These are phyloP conservation scores for Eucalyptus lansdowneana DNA, from an alignment of 345 rosid species.

Conservation along the genomic window DNA sequence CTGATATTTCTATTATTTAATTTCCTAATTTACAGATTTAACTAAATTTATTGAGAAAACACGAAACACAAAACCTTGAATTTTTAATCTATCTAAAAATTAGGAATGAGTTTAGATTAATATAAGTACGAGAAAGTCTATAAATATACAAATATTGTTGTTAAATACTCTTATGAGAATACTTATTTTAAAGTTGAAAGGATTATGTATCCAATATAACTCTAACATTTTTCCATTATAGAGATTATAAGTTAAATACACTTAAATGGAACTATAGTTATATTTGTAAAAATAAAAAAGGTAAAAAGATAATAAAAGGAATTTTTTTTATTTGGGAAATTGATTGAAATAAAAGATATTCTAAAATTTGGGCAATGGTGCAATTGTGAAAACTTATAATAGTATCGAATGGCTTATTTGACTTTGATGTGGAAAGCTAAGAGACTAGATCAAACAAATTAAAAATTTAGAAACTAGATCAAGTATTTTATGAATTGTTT, in stretches of 20 bases:
- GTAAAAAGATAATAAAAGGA: background rate
- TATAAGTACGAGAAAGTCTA: background rate
- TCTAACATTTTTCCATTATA: background rate
- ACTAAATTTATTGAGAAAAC: background rate
- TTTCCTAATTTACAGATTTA: too few relatives aligned
- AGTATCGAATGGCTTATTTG: background rate
- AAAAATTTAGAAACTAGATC: too few relatives aligned
- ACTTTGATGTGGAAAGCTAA: background rate
- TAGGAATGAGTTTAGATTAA: background rate
- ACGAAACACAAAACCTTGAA: background rate
- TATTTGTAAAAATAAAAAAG: background rate
- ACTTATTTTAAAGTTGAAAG: background rate
- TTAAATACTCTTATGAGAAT: background rate
- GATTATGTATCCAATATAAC: background rate
- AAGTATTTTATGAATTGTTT: too few relatives aligned
- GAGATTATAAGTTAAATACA: background rate
- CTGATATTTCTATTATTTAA: too few relatives aligned
- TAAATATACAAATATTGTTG: background rate
- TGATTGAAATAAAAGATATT: background rate
- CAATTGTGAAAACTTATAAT: background rate
- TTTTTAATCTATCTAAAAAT: background rate
- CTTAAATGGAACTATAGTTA: background rate
- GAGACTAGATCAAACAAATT: background rate
- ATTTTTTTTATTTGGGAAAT: background rate
- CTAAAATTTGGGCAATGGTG: background rate